phyloP scores from a whole-genome alignment of 352 stramenopile species.

The Pythium periplocum region DNA sequence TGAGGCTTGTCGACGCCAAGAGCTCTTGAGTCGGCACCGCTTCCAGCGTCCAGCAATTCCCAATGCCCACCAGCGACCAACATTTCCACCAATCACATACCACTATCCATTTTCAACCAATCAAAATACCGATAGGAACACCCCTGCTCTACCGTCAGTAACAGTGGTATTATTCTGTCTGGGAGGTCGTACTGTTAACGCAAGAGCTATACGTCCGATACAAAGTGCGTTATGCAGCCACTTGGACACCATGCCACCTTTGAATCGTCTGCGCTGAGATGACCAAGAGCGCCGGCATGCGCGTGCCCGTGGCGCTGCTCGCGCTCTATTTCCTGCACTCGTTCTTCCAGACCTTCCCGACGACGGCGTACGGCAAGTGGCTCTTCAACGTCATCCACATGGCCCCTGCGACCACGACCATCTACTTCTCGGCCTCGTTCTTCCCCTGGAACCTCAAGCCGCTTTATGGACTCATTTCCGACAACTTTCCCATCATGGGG shows the following conservation, averaged over 20 bases:
- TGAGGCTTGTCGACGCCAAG: conserved; percentile 1
- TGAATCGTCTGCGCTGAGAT: too few species aligned
- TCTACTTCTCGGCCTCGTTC: conserved; percentile 83
- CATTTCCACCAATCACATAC: conserved; percentile 19
- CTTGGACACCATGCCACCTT: too few species aligned
- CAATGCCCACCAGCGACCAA: neutral
- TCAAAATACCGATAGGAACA: conserved; percentile 15
- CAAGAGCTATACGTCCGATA: too few species aligned
- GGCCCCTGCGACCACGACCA: conserved; percentile 60
- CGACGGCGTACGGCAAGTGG: conserved; percentile 70
- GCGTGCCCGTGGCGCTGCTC: conserved; percentile 47
- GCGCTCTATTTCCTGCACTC: conserved; percentile 76
- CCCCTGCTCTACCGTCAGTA: conserved; percentile 5
- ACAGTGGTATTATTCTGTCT: conserved; percentile 17
- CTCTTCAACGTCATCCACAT: conserved; percentile 78
- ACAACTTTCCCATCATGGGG: conserved; percentile 64
- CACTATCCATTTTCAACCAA: conserved; percentile 23
- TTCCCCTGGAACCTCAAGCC: conserved; percentile 86
- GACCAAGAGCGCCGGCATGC: too few species aligned
- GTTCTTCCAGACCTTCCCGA: conserved; percentile 74
- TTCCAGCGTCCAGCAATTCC: conserved; percentile 27
- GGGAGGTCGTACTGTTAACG: too few species aligned
- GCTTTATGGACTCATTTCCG: conserved; percentile 72
- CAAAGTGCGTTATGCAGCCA: too few species aligned
- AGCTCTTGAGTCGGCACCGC: conserved; percentile 1